Evolutionary conservation across 2,329 filamentous ascomycete genomes (phyloP), one percentile per base, ranked within the genome.

Genomic region (Colletotrichum viniferum): DNA sequence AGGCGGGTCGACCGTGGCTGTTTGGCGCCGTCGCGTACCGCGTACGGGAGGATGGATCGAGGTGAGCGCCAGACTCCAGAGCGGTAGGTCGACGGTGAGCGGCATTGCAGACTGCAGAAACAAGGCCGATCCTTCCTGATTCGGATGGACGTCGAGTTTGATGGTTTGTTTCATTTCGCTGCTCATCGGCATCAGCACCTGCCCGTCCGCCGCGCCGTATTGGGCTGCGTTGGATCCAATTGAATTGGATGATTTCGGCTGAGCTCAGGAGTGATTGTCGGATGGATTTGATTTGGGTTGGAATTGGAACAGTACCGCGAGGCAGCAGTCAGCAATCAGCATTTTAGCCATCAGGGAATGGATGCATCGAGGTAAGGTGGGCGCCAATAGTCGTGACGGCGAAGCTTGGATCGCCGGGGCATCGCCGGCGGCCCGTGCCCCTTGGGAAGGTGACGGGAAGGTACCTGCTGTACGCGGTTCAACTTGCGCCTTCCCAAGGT

Each of bases 341-440:
- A 61, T 61, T 32, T 24, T 18, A 61, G 58, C 58, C 28, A 61
- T 32, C 28, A 30, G 55, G 55, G 21, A 58, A 69, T 61, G 26
- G 26, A 61, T 34, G 8, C 12, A 16, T 34, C 16, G 8, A 4
- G 38, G 43, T 52, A 69, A 60, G 55, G 55, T 55, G 21, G 24
- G 28, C 52, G 66, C n/a, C 30, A 36, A 12, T 21, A 64, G 52
- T 52, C 55, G 32, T 13, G 8, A 24, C 34, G 38, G 64, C 55
- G 48, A 71, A 74, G 71, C 71, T 71, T 61, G 48, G 68, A 70
- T 60, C 34, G 67, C 32, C 7, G 66, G 66, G 58, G 58, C 18
- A 55, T 61, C 38, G 12, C 56, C 14, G 30, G 43, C 69, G 73
- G 73, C 69, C 73, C 73, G 69, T 73, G 73, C 69, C 69, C 73